Evolutionary conservation across 331 rosid species (phyloP), one percentile per base, ranked within the genome.

Genomic region (Arachis monticola): DNA sequence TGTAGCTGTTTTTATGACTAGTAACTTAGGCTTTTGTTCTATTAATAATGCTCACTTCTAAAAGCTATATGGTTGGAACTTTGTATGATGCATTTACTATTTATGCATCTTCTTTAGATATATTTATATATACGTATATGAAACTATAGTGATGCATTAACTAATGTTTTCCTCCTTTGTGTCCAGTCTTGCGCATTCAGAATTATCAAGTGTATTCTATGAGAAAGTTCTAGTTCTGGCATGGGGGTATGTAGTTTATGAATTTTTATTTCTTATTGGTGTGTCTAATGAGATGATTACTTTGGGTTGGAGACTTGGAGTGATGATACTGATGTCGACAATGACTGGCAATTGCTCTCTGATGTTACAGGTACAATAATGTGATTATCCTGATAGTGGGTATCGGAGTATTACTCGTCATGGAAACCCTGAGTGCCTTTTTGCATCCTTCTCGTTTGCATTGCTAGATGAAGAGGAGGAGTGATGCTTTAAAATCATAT

Each of bases 341-440:
- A 38, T 46, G 64, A 67, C 58, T 76, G 30, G 22, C 38, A 64
- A 50, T 69, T 64, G 50, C 65, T 69, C 10, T 38, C 9, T 80
- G 78, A 38, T 84, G 71, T 73, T 41, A 22, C 96, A 95, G 99
- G 92, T 95, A 72, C 92, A 90, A 90, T 89, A 95, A 90, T 78
- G 64, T 83, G 72, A 46, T 87, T 60, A 92, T 95, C 73, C 88
- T 92, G 35, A 70, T 88, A 58, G 88, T 95, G 51, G 99, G 99
- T 67, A 44, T 95, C 0, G 99, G 99, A 30, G 99, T 95, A 61
- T 69, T 95, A 65, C 94, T 95, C 38, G 86, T 92, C 85, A 95
- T 95, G 98, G 99, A 95, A 86, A 92, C 97, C 35, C 89, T 95
- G 8, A 92, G 99, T 52, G 99, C 99, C 74, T 95, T 95, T 88